Base-by-base conservation (phyloP, 768 basidiomycete genomes). In the Podaxis pistillaris region DNA sequence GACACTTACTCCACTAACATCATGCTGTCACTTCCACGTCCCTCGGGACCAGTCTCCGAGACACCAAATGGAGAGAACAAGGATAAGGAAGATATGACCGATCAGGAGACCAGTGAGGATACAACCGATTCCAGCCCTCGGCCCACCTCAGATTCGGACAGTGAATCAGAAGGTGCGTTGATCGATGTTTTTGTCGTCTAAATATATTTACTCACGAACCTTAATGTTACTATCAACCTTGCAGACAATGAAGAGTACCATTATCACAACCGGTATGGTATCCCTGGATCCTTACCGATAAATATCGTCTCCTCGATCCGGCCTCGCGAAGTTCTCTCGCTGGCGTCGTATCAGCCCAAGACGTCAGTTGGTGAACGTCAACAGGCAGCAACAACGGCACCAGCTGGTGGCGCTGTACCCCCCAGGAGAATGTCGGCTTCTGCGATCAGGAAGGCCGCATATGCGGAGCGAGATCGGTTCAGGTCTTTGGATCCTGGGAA, bases 401-500 rank as follows among this genome's bases (percentile, higher is more conserved):
- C 78, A 71, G 51, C 74, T 66, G 12, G 71, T 64, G 46, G 58
- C 36, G 24, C 60, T 22, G 44, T 56, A 3, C 50, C 17, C 17
- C 40, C 71, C 64, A 60, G 71, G n/a, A 73, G 66, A 38, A 58
- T 66, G 52, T 79, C 86, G 15, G 79, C 86, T 1, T 70, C 80
- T 41, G 79, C 83, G 1, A 66, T 86, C 33, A 87, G 88, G 26
- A 86, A 76, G 66, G 84, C 85, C 11, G 77, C 81, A 3, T 91
- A 91, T 70, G 86, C 86, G 2, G 86, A 86, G 68, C 87, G 89
- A 30, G 89, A 91, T 72, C 83, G 83, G 46, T 74, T 73, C 58
- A 84, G 87, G 36, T 76, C 81, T 0, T 78, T 87, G 66, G 90
- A 92, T 69, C 90, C 89, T 0, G 91, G 90, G 6, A 76, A 84